These are phyloP conservation scores for Lachnellula suecica DNA, from an alignment of 2,329 filamentous ascomycete species.

Conservation along the genomic window DNA sequence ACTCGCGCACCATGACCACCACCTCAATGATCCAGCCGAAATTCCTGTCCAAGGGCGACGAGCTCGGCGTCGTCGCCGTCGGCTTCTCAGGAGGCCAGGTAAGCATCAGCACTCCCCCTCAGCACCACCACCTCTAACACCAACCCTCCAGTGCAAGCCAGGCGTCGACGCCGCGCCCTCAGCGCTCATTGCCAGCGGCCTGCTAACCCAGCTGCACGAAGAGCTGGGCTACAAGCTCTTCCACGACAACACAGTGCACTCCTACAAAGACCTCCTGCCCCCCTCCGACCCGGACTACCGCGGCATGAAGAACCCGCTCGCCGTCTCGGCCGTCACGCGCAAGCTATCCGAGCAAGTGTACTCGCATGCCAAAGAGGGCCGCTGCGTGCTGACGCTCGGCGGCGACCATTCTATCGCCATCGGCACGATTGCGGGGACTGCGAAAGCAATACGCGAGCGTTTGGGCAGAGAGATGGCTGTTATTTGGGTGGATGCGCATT, in stretches of 20 bases:
- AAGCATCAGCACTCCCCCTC: slow-evolving; percentile 32
- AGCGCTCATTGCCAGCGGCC: slow-evolving; percentile 83
- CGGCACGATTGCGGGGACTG: slow-evolving; percentile 84
- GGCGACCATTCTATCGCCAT: slow-evolving; percentile 97
- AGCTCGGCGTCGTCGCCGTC: slow-evolving; percentile 90
- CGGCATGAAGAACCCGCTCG: slow-evolving; percentile 89
- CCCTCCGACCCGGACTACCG: slow-evolving; percentile 73
- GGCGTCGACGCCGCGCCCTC: slow-evolving; percentile 90
- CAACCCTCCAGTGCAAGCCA: slow-evolving; percentile 67
- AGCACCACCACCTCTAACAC: slow-evolving; percentile 15
- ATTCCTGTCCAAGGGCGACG: slow-evolving; percentile 76
- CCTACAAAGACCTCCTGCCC: slow-evolving; percentile 75
- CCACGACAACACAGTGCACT: slow-evolving; percentile 80
- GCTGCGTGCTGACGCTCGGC: slow-evolving; percentile 88
- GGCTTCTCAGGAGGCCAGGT: slow-evolving; percentile 97
- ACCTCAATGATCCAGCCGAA: slow-evolving; percentile 44
- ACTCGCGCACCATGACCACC: slow-evolving; percentile 29
- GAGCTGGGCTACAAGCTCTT: slow-evolving; percentile 88
- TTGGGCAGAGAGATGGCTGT: slow-evolving; percentile 83
- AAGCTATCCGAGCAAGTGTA: slow-evolving; percentile 84
- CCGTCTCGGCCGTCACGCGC: slow-evolving; percentile 82
- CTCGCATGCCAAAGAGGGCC: slow-evolving; percentile 76
- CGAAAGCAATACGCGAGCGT: slow-evolving; percentile 82
- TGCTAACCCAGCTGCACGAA: slow-evolving; percentile 77
- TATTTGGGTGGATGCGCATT: slow-evolving; percentile 98